phyloP scores from a whole-genome alignment of 1,284 basidiomycete genomes.

The Paramarasmius palmivorus region DNA sequence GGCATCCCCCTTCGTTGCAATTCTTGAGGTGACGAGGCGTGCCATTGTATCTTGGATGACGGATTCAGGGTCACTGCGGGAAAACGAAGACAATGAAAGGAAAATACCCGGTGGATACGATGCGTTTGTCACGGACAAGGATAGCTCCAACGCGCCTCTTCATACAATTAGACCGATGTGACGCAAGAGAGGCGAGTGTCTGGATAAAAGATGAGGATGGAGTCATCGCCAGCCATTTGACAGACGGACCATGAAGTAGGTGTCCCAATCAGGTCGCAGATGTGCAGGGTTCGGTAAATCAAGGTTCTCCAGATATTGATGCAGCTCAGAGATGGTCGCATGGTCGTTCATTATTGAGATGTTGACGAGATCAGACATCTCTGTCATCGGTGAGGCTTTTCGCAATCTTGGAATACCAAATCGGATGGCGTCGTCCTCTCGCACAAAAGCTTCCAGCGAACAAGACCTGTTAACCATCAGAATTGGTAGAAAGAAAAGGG shows the following conservation, averaged over 20 bases:
- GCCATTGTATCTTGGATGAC: conserved; percentile 80
- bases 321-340: conserved; percentile 51
- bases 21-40: conserved; percentile 89
- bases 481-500: conserved; percentile 1
- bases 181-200: conserved; percentile 88
- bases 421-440: conserved; percentile 59
- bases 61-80: conserved; percentile 6
- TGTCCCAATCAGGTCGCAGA: conserved; percentile 88
- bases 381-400: conserved; percentile 36
- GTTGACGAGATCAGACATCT: conserved; percentile 52
- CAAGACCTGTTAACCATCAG: conserved; percentile 2
- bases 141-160: conserved; percentile 95
- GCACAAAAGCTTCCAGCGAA: conserved; percentile 69
- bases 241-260: conserved; percentile 86
- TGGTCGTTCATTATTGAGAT: conserved; percentile 78
- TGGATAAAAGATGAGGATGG: conserved; percentile 25
- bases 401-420: conserved; percentile 37
- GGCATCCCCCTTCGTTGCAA: conserved; percentile 89
- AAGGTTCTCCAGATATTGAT: conserved; percentile 65
- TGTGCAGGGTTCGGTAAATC: conserved; percentile 73
- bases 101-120: conserved; percentile 86
- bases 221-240: conserved; percentile 1
- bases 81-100: conserved; percentile 5
- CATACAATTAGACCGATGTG: conserved; percentile 93
- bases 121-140: conserved; percentile 83